phyloP scores from a whole-genome alignment of 306 rosid genomes.

The Sicyos baderoa region DNA sequence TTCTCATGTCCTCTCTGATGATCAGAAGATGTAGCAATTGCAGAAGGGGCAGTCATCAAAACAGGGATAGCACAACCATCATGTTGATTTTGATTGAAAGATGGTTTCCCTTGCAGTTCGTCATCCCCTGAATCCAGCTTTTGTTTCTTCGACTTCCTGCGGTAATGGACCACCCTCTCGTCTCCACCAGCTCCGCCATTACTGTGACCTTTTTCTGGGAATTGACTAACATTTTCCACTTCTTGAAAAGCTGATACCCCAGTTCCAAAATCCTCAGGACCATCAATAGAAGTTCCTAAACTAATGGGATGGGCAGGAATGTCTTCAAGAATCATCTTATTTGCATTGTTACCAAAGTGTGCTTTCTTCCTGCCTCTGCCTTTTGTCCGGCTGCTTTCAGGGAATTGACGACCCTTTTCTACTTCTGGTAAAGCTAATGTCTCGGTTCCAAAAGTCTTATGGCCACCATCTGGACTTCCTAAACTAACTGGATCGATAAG shows the following conservation, averaged over 20 bases:
- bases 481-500: slow-evolving; percentile 23
- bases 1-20: not conserved
- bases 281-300: slow-evolving; percentile 25
- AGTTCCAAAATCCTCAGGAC: slow-evolving; percentile 12
- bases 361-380: slow-evolving; percentile 19
- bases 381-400: slow-evolving; percentile 24
- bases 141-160: slow-evolving; percentile 35
- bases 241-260: not conserved
- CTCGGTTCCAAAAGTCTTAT: slow-evolving; percentile 3
- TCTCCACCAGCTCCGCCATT: slow-evolving; percentile 4
- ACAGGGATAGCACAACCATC: slow-evolving; percentile 22
- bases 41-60: slow-evolving; percentile 24
- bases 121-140: slow-evolving; percentile 27
- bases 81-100: slow-evolving; percentile 26
- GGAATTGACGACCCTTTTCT: not conserved
- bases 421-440: not conserved
- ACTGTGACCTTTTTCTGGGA: slow-evolving; percentile 22
- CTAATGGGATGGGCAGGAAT: slow-evolving; percentile 25
- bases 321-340: slow-evolving; percentile 27
- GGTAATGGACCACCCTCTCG: slow-evolving; percentile 11
- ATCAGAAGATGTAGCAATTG: slow-evolving; percentile 13
- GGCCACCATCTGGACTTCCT: slow-evolving; percentile 26
- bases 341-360: slow-evolving; percentile 14
- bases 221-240: not conserved
- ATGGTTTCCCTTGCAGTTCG: slow-evolving; percentile 24